Conservation (phyloP, 179 eudicot species). For the Sideroxylon spinosum region DNA sequence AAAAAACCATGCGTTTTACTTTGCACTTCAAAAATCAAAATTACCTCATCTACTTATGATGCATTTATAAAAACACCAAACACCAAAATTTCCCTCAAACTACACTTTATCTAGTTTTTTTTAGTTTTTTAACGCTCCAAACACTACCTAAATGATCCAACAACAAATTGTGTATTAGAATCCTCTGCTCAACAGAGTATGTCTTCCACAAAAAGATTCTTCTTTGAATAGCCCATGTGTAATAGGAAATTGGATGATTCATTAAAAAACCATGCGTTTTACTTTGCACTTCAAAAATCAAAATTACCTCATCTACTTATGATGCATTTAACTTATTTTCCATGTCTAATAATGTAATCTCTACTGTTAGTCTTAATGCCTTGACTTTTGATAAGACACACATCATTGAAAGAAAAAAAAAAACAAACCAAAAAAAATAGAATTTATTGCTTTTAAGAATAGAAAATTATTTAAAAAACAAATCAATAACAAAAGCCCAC, state of each 20-base stretch:
- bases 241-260: background rate
- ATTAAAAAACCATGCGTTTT: background rate
- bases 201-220: background rate
- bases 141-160: background rate
- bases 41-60: background rate
- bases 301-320: background rate
- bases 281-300: background rate
- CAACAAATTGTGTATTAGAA: background rate
- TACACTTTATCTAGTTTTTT: too few species aligned
- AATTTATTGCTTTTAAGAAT: background rate
- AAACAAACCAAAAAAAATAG: background rate
- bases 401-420: background rate
- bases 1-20: background rate
- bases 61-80: too few species aligned
- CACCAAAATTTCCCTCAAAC: too few species aligned
- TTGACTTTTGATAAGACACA: background rate
- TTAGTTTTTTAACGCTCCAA: too few species aligned
- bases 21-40: conserved; percentile 6
- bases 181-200: background rate
- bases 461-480: background rate
- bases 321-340: background rate
- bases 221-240: background rate
- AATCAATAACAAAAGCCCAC: background rate
- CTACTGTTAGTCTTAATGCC: background rate
- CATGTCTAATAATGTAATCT: background rate